phyloP scores from a whole-genome alignment of 2,329 filamentous ascomycete genomes.

The Diaporthe capsici region DNA sequence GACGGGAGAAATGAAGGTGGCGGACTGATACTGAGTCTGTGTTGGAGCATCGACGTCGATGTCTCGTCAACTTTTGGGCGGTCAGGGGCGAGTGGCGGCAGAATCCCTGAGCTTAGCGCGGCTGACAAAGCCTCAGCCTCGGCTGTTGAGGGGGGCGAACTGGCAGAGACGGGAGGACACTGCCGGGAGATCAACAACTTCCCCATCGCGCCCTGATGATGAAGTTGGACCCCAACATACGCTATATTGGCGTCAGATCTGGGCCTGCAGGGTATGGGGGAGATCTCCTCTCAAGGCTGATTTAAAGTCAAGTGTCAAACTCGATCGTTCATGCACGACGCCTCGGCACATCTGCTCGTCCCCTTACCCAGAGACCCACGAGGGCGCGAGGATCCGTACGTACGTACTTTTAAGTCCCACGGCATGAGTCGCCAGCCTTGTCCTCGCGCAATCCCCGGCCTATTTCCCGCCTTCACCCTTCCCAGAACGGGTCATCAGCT shows the following conservation, averaged over 20 bases:
- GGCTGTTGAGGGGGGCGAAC: constrained; percentile 20
- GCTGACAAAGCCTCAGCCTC: constrained; percentile 35
- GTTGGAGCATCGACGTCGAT: constrained; percentile 4
- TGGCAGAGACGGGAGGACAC: constrained; percentile 7
- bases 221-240: constrained; percentile 21
- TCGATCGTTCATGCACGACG: constrained; percentile 33
- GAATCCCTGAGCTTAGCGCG: background rate
- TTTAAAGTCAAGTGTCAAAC: constrained; percentile 33
- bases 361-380: constrained; percentile 43
- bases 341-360: constrained; percentile 31
- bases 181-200: constrained; percentile 25
- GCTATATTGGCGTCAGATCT: constrained; percentile 37
- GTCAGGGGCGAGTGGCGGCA: constrained; percentile 22
- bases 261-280: constrained; percentile 32
- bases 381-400: constrained; percentile 36
- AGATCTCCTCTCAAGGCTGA: constrained; percentile 36
- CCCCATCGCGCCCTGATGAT: constrained; percentile 4
- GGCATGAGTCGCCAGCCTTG: constrained; percentile 41
- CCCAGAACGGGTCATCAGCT: constrained; percentile 37
- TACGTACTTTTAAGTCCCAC: constrained; percentile 35
- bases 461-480: constrained; percentile 39
- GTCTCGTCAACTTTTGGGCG: constrained; percentile 36
- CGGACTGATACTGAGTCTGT: background rate
- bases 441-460: constrained; percentile 37
- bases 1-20: background rate